Conservation (phyloP, 495 filamentous ascomycete species). For the Penicillium angulare region DNA sequence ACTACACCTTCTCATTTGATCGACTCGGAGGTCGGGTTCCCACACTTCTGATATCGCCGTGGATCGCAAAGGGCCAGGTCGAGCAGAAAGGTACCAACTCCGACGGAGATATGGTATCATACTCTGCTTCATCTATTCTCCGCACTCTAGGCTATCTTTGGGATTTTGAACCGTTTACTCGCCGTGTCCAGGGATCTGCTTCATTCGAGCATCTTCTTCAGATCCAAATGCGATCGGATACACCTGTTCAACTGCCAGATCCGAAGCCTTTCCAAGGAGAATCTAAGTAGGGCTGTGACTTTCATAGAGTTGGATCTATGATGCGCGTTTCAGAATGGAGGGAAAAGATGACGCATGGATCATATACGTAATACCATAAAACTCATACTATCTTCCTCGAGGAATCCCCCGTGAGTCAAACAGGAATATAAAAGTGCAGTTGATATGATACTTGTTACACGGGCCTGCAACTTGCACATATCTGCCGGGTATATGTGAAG, state of each 20-base stretch:
- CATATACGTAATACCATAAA: no score
- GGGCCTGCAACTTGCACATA: no score
- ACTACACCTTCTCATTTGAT: conserved; percentile 45
- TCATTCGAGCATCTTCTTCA: conserved; percentile 44
- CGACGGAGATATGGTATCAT: conserved; percentile 30
- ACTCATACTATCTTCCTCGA: no score
- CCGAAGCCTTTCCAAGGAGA: conserved; percentile 6
- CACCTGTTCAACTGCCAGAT: conserved; percentile 20
- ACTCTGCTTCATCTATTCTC: conserved; percentile 40
- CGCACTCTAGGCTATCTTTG: conserved; percentile 43
- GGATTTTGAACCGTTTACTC: conserved; percentile 45
- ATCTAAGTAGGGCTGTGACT: neutral
- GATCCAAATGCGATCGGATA: conserved; percentile 16
- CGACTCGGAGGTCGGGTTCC: conserved; percentile 50
- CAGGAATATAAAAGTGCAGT: no score
- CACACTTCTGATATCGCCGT: conserved; percentile 51
- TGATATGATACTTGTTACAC: neutral
- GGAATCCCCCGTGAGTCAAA: no score
- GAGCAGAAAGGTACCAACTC: conserved; percentile 45
- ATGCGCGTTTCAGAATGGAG: no score
- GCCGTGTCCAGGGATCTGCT: conserved; percentile 35
- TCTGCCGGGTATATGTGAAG: neutral
- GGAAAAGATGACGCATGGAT: no score
- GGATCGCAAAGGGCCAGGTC: conserved; percentile 39
- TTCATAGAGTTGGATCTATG: no score